Conservation (phyloP, 1,284 basidiomycete species). For the Cutaneotrichosporon cutaneum region DNA sequence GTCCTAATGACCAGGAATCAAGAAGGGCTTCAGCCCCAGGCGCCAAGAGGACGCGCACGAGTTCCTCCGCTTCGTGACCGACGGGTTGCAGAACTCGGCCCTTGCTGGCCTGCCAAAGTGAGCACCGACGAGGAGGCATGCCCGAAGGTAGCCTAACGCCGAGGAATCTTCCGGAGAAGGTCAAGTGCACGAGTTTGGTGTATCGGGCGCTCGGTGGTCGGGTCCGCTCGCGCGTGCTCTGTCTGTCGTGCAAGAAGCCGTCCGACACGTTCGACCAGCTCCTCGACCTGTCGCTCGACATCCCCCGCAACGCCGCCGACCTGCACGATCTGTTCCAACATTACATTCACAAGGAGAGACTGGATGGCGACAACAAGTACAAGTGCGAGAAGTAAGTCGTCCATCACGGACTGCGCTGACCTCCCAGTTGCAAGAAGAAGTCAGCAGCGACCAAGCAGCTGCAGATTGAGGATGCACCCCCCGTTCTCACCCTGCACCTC, state of each 20-base stretch:
- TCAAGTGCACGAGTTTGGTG: conserved; percentile 89
- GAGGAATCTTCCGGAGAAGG: conserved; percentile 73
- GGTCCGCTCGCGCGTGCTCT: conserved; percentile 90
- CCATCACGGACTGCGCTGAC: not conserved
- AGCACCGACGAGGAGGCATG: conserved; percentile 14
- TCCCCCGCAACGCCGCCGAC: conserved; percentile 59
- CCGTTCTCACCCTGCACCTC: conserved; percentile 91
- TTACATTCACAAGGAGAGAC: conserved; percentile 77
- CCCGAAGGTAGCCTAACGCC: not conserved
- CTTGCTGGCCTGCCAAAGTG: conserved; percentile 70
- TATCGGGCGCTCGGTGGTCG: conserved; percentile 91
- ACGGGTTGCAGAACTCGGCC: conserved; percentile 83
- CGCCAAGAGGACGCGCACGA: conserved; percentile 98
- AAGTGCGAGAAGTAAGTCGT: conserved; percentile 90
- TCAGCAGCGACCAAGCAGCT: conserved; percentile 42
- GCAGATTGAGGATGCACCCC: conserved; percentile 81
- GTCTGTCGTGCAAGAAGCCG: conserved; percentile 75
- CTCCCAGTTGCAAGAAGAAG: conserved; percentile 45
- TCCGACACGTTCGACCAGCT: conserved; percentile 97
- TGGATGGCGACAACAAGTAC: conserved; percentile 93
- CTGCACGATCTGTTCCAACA: conserved; percentile 75
- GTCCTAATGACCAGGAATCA: conserved; percentile 64
- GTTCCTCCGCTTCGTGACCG: conserved; percentile 91
- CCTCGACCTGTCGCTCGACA: conserved; percentile 88
- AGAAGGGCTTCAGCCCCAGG: conserved; percentile 84